Percentiles rank a stretch among this genome's conserved stretches.
Evolutionary conservation across 2,329 filamentous ascomycete genomes (phyloP).

Genomic region (Tolypocladium nubicola): DNA sequence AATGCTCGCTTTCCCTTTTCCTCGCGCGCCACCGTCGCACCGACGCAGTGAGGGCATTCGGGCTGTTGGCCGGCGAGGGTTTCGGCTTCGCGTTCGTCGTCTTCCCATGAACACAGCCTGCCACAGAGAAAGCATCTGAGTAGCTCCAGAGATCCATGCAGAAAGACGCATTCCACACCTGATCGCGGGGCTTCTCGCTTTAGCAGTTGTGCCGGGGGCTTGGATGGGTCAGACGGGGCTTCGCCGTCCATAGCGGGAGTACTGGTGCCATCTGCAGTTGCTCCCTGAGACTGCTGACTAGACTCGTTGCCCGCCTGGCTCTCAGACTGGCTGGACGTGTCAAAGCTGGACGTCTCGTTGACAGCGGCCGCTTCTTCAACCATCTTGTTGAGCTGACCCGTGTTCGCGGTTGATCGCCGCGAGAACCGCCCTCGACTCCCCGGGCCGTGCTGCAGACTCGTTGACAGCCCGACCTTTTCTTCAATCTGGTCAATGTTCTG

Average conservation of each 20-base stretch:
- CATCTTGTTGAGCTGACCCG: conserved; percentile 24
- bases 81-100: conserved; percentile 40
- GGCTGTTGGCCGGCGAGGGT: conserved; percentile 56
- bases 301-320: neutral
- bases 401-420: conserved; percentile 29
- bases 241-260: conserved; percentile 7
- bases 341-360: conserved; percentile 4
- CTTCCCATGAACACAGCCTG: conserved; percentile 48
- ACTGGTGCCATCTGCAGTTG: conserved; percentile 5
- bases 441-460: conserved; percentile 48
- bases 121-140: conserved; percentile 55
- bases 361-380: conserved; percentile 20
- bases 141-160: conserved; percentile 57
- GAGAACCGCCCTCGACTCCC: conserved; percentile 52
- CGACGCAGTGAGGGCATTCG: conserved; percentile 54
- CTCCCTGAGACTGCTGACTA: conserved; percentile 3
- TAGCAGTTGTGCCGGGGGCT: neutral
- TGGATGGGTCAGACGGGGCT: conserved; percentile 9
- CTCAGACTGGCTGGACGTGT: conserved; percentile 6
- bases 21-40: conserved; percentile 50
- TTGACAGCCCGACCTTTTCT: conserved; percentile 56
- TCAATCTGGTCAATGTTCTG: conserved; percentile 70
- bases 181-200: conserved; percentile 19
- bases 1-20: conserved; percentile 57
- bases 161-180: conserved; percentile 56